Evolutionary conservation across 257 asterid species (phyloP), one percentile per base, ranked within the genome.

Genomic region (Jacaranda mimosifolia): DNA sequence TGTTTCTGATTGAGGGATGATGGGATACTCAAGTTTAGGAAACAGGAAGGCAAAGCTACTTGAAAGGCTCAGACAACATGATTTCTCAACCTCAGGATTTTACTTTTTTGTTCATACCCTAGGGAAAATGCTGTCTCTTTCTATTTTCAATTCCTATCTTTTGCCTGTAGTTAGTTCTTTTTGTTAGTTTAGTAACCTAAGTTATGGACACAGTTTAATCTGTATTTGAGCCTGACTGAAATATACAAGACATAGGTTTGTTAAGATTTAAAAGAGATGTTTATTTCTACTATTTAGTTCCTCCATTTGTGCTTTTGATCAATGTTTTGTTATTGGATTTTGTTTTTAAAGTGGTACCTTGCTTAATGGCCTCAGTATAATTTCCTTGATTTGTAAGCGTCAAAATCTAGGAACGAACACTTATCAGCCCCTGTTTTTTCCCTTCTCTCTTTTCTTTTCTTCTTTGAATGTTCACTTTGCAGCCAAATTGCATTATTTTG

Each of bases 401-500:
- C 72, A 17, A 48, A 69, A 38, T 58, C 65, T 32, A 74, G 62
- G 68, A 26, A 57, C 60, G 32, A 63, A 9, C 32, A 71, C 53
- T 26, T 65, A 49, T 26, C 66, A 53, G 57, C 71, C 59, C 14
- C 72, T 69, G 45, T 55, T 63, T 12, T 49, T 57, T 66, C 46
- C 55, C 63, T 57, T 52, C 49, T 42, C 42, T 55, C 56, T 5
- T 70, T 46, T 45, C 48, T 52, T 53, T 45, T 55, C 7, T 74
- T 42, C 45, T 57, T 35, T 60, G 63, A n/a, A 42, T 68, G 38
- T 46, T 80, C 32, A 10, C 35, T 60, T 78, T 87, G 82, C 86
- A 94, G 99, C 95, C 95, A 71, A 94, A 89, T 87, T 89, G 97
- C 91, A 94, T 94, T 59, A 94, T 94, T 81, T 86, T 94, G 91